Base-by-base conservation (phyloP, 2,329 filamentous ascomycete genomes). In the Onygenales sp. region DNA sequence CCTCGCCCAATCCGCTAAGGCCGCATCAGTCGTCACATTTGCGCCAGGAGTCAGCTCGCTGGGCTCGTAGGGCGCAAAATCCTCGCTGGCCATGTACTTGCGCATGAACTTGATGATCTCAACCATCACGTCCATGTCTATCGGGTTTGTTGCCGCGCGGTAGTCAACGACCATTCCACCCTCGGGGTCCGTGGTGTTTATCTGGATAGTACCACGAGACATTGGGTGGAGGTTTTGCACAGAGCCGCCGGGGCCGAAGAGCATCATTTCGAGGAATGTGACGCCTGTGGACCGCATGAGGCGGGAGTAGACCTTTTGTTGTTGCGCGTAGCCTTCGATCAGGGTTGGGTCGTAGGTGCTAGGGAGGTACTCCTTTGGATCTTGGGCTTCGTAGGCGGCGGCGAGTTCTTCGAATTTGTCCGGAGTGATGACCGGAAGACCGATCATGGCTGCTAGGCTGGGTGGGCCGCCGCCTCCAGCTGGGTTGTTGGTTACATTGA, bases 181-280 rank as follows among this genome's bases (percentile, higher is more conserved):
- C 6, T 63, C 60, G 9, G 70, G 69, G 59, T 73, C 62, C 0
- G 59, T 59, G 1, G 64, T 59, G 58, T 70, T 64, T 44, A 74
- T 68, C 39, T 63, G 66, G 48, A 74, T 65, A 17, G 65, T 68
- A 27, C 73, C 72, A 10, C 72, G 65, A 40, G 66, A 70, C 42
- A 73, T 63, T 2, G 71, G 70, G 56, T 73, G 69, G n/a, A 51
- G 48, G 37, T 51, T 51, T 21, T 51, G 48, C n/a, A 51, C 48
- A 32, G 36, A 21, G n/a, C 48, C 48, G 21, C 48, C 48, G 11
- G 48, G 36, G 6, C 46, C 13, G 27, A 10, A 11, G 36, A 42
- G 8, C 48, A 51, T 51, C 48, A 51, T 51, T 32, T 51, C 48
- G 4, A 42, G 14, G 36, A 51, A 51, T 10, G 37, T 51, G n/a